These are phyloP conservation scores for Podospora pseudocomata DNA, from an alignment of 495 filamentous ascomycete genomes.

Conservation along the genomic window DNA sequence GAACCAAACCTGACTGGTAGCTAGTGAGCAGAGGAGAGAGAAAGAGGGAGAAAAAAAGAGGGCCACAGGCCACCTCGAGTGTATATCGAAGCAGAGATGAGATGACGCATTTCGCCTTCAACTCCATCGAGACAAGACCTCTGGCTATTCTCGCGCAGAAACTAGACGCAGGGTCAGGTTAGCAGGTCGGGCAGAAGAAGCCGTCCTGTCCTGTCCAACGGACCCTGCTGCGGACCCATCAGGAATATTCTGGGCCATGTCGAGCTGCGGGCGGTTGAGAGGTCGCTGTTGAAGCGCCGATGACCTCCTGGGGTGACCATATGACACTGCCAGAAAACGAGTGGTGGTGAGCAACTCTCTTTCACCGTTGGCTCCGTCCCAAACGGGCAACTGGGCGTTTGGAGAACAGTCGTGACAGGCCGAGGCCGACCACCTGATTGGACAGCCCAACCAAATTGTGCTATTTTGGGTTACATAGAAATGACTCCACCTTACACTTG, in stretches of 20 bases:
- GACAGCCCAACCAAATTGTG: conserved; percentile 8
- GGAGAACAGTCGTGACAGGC: conserved; percentile 13
- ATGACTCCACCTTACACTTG: neutral
- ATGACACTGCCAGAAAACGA: conserved; percentile 15
- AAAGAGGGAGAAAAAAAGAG: neutral
- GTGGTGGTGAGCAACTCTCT: conserved; percentile 17
- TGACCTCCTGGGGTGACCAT: conserved; percentile 5
- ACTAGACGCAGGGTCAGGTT: conserved; percentile 11
- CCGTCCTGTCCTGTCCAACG: conserved; percentile 8
- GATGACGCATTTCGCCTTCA: conserved; percentile 13
- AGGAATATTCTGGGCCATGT: neutral
- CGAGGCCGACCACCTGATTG: conserved; percentile 24
- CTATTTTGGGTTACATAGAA: conserved; percentile 24
- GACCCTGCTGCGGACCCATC: conserved; percentile 11
- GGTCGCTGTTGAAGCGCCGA: conserved; percentile 21
- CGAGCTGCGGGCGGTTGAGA: conserved; percentile 9
- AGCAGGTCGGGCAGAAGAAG: conserved; percentile 14
- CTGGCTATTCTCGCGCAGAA: conserved; percentile 11
- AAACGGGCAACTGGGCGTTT: conserved; percentile 13
- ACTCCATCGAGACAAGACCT: neutral
- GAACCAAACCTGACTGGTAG: neutral
- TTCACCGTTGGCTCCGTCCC: neutral
- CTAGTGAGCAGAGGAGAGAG: neutral
- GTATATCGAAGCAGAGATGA: conserved; percentile 17
- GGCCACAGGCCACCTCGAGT: neutral